Evolutionary conservation across 352 stramenopile genomes (phyloP).

Genomic region (Phytophthora pinifolia): DNA sequence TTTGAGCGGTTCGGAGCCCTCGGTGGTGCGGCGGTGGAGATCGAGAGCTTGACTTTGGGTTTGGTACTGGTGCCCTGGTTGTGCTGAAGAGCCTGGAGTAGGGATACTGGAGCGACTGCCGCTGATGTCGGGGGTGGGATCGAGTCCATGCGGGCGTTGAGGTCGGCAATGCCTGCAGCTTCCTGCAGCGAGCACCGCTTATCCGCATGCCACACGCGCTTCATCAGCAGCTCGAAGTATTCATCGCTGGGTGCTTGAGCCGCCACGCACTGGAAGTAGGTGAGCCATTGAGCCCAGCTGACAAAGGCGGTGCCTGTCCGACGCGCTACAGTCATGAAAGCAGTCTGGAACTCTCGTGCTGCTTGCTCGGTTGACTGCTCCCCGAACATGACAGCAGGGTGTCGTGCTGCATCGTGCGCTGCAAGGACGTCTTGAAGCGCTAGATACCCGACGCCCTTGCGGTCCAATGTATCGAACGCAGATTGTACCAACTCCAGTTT

Average conservation of each 20-base stretch:
- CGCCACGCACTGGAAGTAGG: slow-evolving; percentile 73
- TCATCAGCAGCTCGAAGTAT: slow-evolving; percentile 77
- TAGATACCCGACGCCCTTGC: slow-evolving; percentile 61
- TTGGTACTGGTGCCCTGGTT: slow-evolving; percentile 28
- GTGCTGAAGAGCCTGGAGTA: slow-evolving; percentile 57
- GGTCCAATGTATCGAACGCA: slow-evolving; percentile 69
- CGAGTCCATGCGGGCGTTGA: slow-evolving; percentile 10
- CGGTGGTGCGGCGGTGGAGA: slow-evolving; percentile 31
- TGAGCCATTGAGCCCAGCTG: slow-evolving; percentile 73
- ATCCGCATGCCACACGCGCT: slow-evolving; percentile 65
- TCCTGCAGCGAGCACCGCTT: slow-evolving; percentile 42
- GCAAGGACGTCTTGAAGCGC: slow-evolving; percentile 47
- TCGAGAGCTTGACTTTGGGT: slow-evolving; percentile 30
- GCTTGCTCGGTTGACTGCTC: slow-evolving; percentile 56
- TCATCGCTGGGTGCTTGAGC: slow-evolving; percentile 70
- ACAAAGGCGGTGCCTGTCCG: slow-evolving; percentile 46
- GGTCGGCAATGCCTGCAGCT: slow-evolving; percentile 10
- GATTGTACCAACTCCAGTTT: slow-evolving; percentile 68
- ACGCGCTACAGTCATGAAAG: slow-evolving; percentile 42
- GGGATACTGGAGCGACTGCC: slow-evolving; percentile 33
- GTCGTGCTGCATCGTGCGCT: slow-evolving; percentile 49
- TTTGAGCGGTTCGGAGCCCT: slow-evolving; percentile 19
- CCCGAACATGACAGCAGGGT: slow-evolving; percentile 75
- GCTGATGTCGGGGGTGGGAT: slow-evolving; percentile 8
- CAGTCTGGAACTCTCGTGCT: slow-evolving; percentile 55